These are phyloP conservation scores for Dryadomyces sulphureus DNA, from an alignment of 2,329 filamentous ascomycete genomes.

Conservation along the genomic window DNA sequence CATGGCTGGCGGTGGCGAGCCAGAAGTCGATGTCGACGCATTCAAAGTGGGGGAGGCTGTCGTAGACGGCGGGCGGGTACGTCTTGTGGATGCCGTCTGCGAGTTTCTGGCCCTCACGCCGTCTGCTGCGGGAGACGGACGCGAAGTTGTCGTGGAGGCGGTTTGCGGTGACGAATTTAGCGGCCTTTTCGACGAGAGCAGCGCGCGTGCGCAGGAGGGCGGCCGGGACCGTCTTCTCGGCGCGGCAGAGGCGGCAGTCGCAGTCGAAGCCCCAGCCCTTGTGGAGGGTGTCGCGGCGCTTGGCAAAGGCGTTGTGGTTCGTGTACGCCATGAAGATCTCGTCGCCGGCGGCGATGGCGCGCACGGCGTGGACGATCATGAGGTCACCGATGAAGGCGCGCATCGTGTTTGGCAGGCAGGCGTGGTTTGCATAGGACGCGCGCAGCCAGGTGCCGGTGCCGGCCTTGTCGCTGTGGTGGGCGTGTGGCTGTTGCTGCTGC, in stretches of 20 bases:
- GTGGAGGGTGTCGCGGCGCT: not conserved
- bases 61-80: no score
- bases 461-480: no score
- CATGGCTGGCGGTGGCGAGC: no score
- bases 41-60: no score
- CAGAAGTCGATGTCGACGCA: no score
- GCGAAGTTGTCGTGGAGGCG: no score
- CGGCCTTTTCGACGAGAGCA: not conserved
- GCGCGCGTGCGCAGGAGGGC: not conserved
- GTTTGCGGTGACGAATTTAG: no score
- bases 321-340: conserved; percentile 5
- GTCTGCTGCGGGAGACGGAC: no score
- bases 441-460: conserved; percentile 19
- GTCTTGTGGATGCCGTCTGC: no score
- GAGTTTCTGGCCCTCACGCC: no score
- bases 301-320: not conserved
- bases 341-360: not conserved
- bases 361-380: conserved; percentile 9
- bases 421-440: conserved; percentile 23
- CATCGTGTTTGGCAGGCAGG: conserved; percentile 18
- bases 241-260: not conserved
- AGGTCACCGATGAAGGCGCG: conserved; percentile 22
- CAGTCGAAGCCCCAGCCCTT: conserved; percentile 2
- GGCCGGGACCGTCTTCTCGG: not conserved
- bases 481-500: not conserved